Base-by-base conservation (phyloP, 805 yeast species). In the Zygoascus tannicola region DNA sequence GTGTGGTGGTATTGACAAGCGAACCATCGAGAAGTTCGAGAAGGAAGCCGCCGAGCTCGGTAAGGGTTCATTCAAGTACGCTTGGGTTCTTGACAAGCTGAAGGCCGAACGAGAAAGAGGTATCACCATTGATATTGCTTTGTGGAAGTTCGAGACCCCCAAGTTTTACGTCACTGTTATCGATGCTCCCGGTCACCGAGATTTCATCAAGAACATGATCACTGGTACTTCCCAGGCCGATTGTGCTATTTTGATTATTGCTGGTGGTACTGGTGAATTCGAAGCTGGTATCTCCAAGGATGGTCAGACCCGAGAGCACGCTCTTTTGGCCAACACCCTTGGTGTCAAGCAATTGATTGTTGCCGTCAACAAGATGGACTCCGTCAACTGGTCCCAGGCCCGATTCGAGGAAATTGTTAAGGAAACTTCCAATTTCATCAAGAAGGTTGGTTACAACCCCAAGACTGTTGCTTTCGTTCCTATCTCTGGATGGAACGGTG, bases 1-100 rank as follows among this genome's bases (percentile, higher is more conserved):
- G 90, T 88, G 96, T 79, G 96, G 97, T 84, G 96, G 67, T 63
- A 85, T 85, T 65, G 96, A 87, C 78, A 87, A 86, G 85, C 84
- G 96, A 80, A 87, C 95, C 71, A 86, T 86, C 68, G 95, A 87
- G 80, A 86, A 86, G 85, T 85, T 85, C 75, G 95, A 85, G 77
- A 82, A 86, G 80, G 95, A 87, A 75, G 95, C 95, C 66, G 94
- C 92, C 66, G 95, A 86, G 73, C 83, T 83, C 69, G 95, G 95
- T 66, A 85, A 85, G 80, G 92, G 94, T 73, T 86, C 95, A 66
- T 87, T 86, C 86, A 85, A 86, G 75, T 83, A 85, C 83, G 95
- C 95, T 63, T 85, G 95, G 95, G 94, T 86, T 62, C 78, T 86
- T 71, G 95, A 86, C 78, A 85, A 85, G 73, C 76, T 86, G 60